These are phyloP conservation scores for Amanita subjunquillea DNA, from an alignment of 768 basidiomycete genomes.

Conservation along the genomic window DNA sequence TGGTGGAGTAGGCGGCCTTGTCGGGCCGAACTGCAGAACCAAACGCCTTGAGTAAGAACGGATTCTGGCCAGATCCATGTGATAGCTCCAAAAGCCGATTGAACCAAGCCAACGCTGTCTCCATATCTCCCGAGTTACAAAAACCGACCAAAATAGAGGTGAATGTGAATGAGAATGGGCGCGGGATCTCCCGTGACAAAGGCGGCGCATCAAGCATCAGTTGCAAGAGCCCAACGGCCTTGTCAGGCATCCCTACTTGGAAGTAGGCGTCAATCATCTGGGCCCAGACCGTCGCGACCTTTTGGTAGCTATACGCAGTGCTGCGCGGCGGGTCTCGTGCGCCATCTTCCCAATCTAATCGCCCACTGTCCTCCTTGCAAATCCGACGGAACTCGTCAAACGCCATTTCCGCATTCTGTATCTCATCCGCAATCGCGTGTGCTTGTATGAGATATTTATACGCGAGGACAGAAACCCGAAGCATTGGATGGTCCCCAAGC, in stretches of 20 bases:
- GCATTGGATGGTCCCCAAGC: conserved; percentile 33
- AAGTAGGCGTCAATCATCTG: conserved; percentile 72
- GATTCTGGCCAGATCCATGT: conserved; percentile 14
- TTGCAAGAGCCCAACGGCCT: conserved; percentile 57
- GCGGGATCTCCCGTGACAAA: conserved; percentile 33
- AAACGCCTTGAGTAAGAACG: conserved; percentile 16
- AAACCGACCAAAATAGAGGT: conserved; percentile 58
- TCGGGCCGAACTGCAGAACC: conserved; percentile 40
- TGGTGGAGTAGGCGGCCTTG: conserved; percentile 40
- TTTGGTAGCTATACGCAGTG: not conserved
- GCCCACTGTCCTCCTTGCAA: conserved; percentile 9
- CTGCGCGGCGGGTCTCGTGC: not conserved
- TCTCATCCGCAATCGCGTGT: conserved; percentile 42
- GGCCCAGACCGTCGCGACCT: conserved; percentile 41
- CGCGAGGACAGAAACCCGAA: conserved; percentile 22
- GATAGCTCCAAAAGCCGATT: conserved; percentile 42
- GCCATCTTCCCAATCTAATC: not conserved
- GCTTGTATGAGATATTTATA: conserved; percentile 51
- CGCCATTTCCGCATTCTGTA: conserved; percentile 40
- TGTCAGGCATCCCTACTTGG: conserved; percentile 46
- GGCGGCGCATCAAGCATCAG: conserved; percentile 52
- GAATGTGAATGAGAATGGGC: conserved; percentile 54
- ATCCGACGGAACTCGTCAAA: conserved; percentile 50
- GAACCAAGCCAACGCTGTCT: conserved; percentile 65
- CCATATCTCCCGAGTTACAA: conserved; percentile 45